Evolutionary conservation across 805 yeast genomes (phyloP), one percentile per base, ranked within the genome.

Genomic region (Groenewaldozyma salmanticensis): DNA sequence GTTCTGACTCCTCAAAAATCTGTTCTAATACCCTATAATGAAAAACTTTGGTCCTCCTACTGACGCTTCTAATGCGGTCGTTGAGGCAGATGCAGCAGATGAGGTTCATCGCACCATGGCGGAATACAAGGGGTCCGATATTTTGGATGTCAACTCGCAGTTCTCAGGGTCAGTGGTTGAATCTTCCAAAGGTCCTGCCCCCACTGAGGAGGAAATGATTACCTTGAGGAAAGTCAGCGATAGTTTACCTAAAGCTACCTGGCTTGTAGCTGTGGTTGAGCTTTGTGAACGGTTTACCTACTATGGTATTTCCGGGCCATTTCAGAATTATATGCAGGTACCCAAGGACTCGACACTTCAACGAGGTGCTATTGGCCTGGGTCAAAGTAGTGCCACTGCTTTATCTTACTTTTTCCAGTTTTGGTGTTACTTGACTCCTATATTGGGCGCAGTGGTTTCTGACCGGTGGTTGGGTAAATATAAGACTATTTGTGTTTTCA

Each of bases 351-450:
- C 35, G 16, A 38, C 33, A 13, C 70, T 52, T 52, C 38, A 69
- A 58, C 58, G 61, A 53, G 71, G 86, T 59, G 75, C 79, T 7
- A 67, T 83, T 45, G 70, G 71, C 37, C 66, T 79, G 51, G 77
- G 79, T 41, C 65, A 72, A 43, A 68, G 68, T 44, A 74, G 77
- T 48, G 85, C 92, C 21, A 77, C 82, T 29, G 87, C 82, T 24
- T 67, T 82, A 46, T 72, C 83, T 15, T 76, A 81, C 58, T 75
- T 81, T 53, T 77, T 81, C 69, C 85, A 80, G 56, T 83, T 83
- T 58, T 79, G 87, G 82, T 79, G 87, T 56, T 83, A 82, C 59
- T 68, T 81, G 36, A 80, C 90, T 34, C 94, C 94, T 22, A 67
- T 83, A 40, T 67, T 78, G 42, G 88, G 87, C 51, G 92, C 86